phyloP scores from a whole-genome alignment of 2,329 filamentous ascomycete genomes.

The Madurella fahalii region DNA sequence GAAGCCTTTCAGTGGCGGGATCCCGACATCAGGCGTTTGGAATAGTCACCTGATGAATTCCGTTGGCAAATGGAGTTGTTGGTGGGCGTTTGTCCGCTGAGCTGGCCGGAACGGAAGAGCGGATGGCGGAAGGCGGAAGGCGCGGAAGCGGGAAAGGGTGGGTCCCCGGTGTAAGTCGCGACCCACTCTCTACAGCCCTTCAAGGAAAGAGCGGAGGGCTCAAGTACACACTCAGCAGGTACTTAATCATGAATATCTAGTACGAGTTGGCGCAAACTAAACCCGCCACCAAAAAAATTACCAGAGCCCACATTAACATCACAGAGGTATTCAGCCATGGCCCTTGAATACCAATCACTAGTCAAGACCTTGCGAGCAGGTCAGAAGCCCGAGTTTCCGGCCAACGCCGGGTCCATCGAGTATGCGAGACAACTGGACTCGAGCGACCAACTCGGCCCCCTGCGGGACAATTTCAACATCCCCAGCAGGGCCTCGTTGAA shows the following conservation, averaged over 20 bases:
- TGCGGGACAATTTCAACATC: constrained; percentile 70
- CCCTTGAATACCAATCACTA: constrained; percentile 38
- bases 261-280: too few relatives aligned
- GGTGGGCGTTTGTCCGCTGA: background rate
- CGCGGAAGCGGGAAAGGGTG: constrained; percentile 8
- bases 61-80: background rate
- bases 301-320: too few relatives aligned
- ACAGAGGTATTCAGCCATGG: constrained; percentile 2
- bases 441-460: constrained; percentile 54
- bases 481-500: constrained; percentile 70
- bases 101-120: constrained; percentile 10
- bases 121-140: constrained; percentile 22
- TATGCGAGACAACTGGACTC: constrained; percentile 54
- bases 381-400: constrained; percentile 42
- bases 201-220: constrained; percentile 4
- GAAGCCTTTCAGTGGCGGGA: too few relatives aligned
- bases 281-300: too few relatives aligned
- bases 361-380: constrained; percentile 41
- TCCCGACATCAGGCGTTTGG: too few relatives aligned
- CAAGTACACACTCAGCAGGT: background rate
- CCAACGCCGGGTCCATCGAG: constrained; percentile 42
- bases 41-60: background rate
- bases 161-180: constrained; percentile 6
- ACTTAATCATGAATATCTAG: too few relatives aligned
- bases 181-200: background rate